These are phyloP conservation scores for Solanum sejunctum DNA, from an alignment of 257 asterid species.

Conservation along the genomic window DNA sequence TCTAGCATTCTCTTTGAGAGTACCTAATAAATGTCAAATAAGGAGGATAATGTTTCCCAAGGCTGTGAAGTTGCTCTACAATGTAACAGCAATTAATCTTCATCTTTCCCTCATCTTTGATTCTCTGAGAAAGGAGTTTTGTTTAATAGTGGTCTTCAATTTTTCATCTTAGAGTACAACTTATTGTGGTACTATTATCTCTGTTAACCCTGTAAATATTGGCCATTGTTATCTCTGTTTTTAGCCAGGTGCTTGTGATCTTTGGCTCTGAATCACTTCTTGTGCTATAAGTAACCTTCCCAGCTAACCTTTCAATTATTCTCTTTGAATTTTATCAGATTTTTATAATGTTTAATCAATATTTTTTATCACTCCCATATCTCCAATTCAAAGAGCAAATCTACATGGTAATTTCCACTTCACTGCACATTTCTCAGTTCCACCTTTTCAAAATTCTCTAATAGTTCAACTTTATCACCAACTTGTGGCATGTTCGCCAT, in stretches of 20 bases:
- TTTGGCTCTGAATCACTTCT: background rate
- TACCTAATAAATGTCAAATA: background rate
- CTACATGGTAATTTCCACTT: background rate
- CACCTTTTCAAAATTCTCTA: background rate
- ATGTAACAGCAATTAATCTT: background rate
- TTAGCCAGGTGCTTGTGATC: background rate
- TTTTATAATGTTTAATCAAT: background rate
- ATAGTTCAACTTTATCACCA: background rate
- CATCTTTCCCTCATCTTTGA: background rate
- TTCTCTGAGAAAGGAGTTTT: background rate
- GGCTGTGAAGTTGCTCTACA: background rate
- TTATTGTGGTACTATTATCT: background rate
- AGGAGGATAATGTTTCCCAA: background rate
- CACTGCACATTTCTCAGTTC: background rate
- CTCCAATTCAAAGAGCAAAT: background rate
- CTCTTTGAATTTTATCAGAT: background rate
- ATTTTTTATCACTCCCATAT: background rate
- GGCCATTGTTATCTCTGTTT: background rate
- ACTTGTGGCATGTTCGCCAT: background rate
- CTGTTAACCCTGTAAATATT: background rate
- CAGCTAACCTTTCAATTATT: background rate
- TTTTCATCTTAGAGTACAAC: background rate
- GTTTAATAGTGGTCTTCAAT: background rate
- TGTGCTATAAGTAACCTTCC: background rate
- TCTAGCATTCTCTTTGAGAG: background rate